Evolutionary conservation across 2,329 filamentous ascomycete species (phyloP).

Genomic region (Davidsoniella neocaledoniae): DNA sequence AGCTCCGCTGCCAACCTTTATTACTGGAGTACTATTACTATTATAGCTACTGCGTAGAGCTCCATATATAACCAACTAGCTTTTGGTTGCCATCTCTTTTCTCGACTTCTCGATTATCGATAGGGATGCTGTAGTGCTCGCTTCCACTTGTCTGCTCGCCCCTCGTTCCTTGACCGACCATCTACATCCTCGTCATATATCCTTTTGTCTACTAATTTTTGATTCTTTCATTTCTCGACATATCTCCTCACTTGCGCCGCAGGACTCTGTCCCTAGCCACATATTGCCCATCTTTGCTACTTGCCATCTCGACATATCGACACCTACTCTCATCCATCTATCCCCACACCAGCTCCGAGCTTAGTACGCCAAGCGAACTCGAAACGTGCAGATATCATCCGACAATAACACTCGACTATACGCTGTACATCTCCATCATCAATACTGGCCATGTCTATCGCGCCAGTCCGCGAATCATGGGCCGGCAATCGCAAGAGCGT

Average conservation of each 20-base stretch:
- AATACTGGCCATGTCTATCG: constrained; percentile 11
- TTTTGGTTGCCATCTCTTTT: too few species aligned
- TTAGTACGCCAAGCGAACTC: neutral
- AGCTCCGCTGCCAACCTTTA: too few species aligned
- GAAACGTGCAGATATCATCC: neutral
- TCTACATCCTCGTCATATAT: neutral
- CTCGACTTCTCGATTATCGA: neutral
- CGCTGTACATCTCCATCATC: neutral
- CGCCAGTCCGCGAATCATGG: constrained; percentile 10
- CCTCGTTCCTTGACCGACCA: constrained; percentile 2
- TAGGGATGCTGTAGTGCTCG: too few species aligned
- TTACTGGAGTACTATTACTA: too few species aligned
- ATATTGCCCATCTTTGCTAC: neutral
- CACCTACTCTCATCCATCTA: neutral
- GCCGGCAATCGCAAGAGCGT: constrained; percentile 11
- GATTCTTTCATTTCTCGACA: neutral
- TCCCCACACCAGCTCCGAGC: neutral
- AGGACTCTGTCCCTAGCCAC: neutral
- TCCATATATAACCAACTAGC: too few species aligned
- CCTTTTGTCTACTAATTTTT: neutral
- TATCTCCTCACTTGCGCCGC: neutral
- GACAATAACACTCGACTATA: neutral
- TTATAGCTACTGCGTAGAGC: too few species aligned
- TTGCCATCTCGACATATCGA: neutral
- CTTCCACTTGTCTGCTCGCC: neutral